These are phyloP conservation scores for Akanthomyces dipterigenus DNA, from an alignment of 2,329 filamentous ascomycete genomes.

Conservation along the genomic window DNA sequence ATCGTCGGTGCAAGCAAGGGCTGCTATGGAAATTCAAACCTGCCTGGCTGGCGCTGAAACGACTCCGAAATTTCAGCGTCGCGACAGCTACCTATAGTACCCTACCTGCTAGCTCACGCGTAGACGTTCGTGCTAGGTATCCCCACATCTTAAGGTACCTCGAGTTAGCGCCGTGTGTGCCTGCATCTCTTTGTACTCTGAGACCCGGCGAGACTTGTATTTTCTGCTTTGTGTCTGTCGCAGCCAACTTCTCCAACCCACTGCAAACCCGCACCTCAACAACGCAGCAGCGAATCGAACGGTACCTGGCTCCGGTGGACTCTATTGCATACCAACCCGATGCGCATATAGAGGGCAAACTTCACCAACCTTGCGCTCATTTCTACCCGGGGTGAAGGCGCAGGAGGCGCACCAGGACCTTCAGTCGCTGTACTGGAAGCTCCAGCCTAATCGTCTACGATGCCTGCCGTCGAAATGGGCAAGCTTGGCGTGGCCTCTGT, in stretches of 20 bases:
- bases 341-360: background rate
- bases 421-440: background rate
- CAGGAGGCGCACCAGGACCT: background rate
- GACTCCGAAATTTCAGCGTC: slow-evolving; percentile 30
- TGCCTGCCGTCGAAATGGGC: slow-evolving; percentile 43
- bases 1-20: background rate
- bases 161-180: background rate
- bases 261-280: background rate
- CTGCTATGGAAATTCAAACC: slow-evolving; percentile 14
- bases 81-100: slow-evolving; percentile 11
- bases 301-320: no score
- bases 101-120: background rate
- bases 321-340: background rate
- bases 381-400: background rate
- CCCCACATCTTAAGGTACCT: background rate
- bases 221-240: background rate
- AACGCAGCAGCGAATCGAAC: background rate
- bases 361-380: background rate
- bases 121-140: background rate
- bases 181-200: background rate
- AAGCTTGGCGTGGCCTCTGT: slow-evolving; percentile 48
- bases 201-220: background rate
- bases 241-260: background rate
- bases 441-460: slow-evolving; percentile 19
- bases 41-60: slow-evolving; percentile 2